phyloP scores from a whole-genome alignment of 2,329 filamentous ascomycete species.

The Fusarium austroafricanum region DNA sequence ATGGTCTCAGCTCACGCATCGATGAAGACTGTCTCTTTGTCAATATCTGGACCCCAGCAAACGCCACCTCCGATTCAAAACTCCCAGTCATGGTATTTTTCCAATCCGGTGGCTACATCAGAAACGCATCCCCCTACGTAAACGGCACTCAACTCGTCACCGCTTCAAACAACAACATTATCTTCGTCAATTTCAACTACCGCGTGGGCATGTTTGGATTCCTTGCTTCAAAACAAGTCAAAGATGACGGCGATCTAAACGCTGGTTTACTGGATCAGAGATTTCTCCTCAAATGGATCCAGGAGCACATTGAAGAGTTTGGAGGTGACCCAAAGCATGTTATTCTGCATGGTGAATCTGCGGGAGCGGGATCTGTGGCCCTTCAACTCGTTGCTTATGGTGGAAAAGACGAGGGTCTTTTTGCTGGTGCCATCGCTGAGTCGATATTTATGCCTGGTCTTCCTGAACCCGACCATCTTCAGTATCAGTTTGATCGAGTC shows the following conservation, averaged over 20 bases:
- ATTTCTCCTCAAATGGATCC: slow-evolving; percentile 69
- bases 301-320: slow-evolving; percentile 68
- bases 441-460: slow-evolving; percentile 64
- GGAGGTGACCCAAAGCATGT: slow-evolving; percentile 70
- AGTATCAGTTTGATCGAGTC: slow-evolving; percentile 60
- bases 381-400: slow-evolving; percentile 63
- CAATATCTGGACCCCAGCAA: slow-evolving; percentile 61
- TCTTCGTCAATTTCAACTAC: slow-evolving; percentile 72
- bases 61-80: slow-evolving; percentile 43
- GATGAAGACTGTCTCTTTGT: slow-evolving; percentile 61
- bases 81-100: slow-evolving; percentile 56
- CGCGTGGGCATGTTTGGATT: slow-evolving; percentile 73
- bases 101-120: slow-evolving; percentile 61
- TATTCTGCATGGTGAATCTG: slow-evolving; percentile 70
- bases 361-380: slow-evolving; percentile 69
- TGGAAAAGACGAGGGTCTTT: slow-evolving; percentile 58
- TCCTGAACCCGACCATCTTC: slow-evolving; percentile 56
- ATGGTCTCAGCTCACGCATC: slow-evolving; percentile 35
- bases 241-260: slow-evolving; percentile 68
- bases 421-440: slow-evolving; percentile 59
- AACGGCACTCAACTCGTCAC: slow-evolving; percentile 62
- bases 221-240: slow-evolving; percentile 67
- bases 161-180: slow-evolving; percentile 58
- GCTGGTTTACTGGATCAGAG: slow-evolving; percentile 73
- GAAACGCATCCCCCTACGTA: slow-evolving; percentile 63